These are phyloP conservation scores for Podosphaera fusca DNA, from an alignment of 2,329 filamentous ascomycete species.

Conservation along the genomic window DNA sequence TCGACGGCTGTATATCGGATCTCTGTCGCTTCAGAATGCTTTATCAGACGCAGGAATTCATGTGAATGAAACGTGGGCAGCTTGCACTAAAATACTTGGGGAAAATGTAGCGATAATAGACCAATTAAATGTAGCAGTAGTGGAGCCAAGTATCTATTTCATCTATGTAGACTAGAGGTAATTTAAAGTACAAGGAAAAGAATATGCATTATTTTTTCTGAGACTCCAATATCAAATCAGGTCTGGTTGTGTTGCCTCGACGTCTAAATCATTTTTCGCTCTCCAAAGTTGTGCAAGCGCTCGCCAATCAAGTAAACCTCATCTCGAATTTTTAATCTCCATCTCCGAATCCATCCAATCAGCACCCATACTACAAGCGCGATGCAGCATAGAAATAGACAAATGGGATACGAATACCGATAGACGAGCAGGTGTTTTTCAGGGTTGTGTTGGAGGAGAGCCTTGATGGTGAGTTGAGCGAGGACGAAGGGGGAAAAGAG, in stretches of 20 bases:
- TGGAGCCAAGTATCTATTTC: neutral
- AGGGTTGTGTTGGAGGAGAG: slow-evolving; percentile 10
- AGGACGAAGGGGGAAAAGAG: slow-evolving; percentile 40
- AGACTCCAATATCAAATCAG: neutral
- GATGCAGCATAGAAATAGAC: slow-evolving; percentile 17
- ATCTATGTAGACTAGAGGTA: neutral
- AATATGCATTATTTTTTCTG: neutral
- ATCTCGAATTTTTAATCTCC: slow-evolving; percentile 66
- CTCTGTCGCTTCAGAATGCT: no score
- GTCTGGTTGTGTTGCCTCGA: neutral
- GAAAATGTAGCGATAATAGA: neutral
- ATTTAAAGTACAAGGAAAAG: neutral
- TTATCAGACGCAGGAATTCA: no score
- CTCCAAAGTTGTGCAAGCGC: slow-evolving; percentile 80
- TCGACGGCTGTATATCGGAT: no score
- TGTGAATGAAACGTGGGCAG: no score
- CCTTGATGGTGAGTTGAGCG: slow-evolving; percentile 27
- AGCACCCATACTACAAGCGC: slow-evolving; percentile 29
- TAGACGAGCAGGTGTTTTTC: slow-evolving; percentile 20
- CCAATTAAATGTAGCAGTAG: neutral
- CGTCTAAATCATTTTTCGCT: slow-evolving; percentile 6
- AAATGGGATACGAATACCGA: slow-evolving; percentile 51
- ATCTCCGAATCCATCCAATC: slow-evolving; percentile 41
- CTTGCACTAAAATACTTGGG: neutral
- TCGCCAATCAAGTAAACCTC: slow-evolving; percentile 95